Evolutionary conservation across 1,284 basidiomycete species (phyloP).

Genomic region (Moesziomyces sp.): DNA sequence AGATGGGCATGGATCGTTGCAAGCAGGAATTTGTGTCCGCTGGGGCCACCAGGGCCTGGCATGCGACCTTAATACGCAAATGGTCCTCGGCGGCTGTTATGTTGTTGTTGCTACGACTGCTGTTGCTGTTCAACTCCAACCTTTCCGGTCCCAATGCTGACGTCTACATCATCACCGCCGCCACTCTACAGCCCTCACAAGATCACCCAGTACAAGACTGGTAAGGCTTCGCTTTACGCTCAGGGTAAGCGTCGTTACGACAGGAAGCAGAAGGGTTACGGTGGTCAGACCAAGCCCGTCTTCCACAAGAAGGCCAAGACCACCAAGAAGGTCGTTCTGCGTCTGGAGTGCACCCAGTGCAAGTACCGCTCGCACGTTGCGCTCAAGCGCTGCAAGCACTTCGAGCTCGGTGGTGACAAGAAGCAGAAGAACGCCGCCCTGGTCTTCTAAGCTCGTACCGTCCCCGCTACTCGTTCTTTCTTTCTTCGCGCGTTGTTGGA

Average conservation of each 20-base stretch:
- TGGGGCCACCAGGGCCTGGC: no score
- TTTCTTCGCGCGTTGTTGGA: constrained; percentile 1
- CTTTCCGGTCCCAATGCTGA: constrained; percentile 3
- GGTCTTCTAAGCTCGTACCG: constrained; percentile 73
- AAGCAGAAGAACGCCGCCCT: constrained; percentile 98
- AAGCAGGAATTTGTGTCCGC: no score
- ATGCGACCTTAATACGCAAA: no score
- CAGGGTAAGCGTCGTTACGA: constrained; percentile 99
- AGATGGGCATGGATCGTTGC: no score
- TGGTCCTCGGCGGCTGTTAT: no score
- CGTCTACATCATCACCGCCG: neutral
- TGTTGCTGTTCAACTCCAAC: no score
- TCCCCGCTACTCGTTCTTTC: neutral
- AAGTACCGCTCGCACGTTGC: constrained; percentile 84
- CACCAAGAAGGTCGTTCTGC: constrained; percentile 98
- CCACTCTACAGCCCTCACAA: constrained; percentile 62
- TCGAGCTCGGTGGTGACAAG: constrained; percentile 99
- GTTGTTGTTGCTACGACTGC: no score
- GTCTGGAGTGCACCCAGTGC: constrained; percentile 97
- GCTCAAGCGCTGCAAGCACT: constrained; percentile 99
- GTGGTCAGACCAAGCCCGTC: constrained; percentile 99
- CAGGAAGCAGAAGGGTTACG: constrained; percentile 95
- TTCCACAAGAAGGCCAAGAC: constrained; percentile 95
- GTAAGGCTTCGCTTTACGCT: constrained; percentile 71
- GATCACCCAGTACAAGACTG: constrained; percentile 69